phyloP scores from a whole-genome alignment of 768 basidiomycete genomes.

The Hericium erinaceus region DNA sequence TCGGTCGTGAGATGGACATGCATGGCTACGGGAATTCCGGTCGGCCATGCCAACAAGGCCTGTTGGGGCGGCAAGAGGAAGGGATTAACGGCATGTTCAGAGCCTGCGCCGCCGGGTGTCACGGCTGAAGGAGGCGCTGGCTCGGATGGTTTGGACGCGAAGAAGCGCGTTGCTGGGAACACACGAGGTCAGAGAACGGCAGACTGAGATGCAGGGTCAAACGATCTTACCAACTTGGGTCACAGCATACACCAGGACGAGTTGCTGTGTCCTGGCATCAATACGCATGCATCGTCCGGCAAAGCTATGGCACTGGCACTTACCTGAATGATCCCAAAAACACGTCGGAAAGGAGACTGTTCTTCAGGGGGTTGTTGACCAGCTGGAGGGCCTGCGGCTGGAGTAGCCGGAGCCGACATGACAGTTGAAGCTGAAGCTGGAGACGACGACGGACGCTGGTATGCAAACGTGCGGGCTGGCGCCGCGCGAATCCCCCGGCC shows the following conservation, averaged over 20 bases:
- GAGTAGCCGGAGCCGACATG: not conserved
- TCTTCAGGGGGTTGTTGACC: constrained; percentile 19
- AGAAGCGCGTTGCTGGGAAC: constrained; percentile 35
- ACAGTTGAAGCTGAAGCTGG: not conserved
- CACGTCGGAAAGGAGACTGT: constrained; percentile 27
- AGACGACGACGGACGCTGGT: not conserved
- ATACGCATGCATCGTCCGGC: no score
- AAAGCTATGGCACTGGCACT: constrained; percentile 3
- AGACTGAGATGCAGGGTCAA: not conserved
- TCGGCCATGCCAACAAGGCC: constrained; percentile 47
- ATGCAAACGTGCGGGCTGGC: no score
- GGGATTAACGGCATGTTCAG: constrained; percentile 29
- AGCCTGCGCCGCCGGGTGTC: constrained; percentile 14
- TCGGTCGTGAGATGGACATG: constrained; percentile 68
- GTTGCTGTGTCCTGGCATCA: constrained; percentile 39
- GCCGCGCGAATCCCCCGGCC: no score
- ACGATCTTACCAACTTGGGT: constrained; percentile 49
- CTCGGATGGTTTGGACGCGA: constrained; percentile 27
- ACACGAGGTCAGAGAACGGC: constrained; percentile 4
- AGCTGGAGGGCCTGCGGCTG: not conserved
- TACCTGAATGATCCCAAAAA: constrained; percentile 36
- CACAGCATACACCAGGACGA: constrained; percentile 54
- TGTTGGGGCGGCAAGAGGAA: constrained; percentile 45
- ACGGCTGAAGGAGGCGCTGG: constrained; percentile 19
- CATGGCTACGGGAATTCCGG: constrained; percentile 56